Base-by-base conservation (phyloP, 768 basidiomycete genomes). In the Lactifluus echinatus region DNA sequence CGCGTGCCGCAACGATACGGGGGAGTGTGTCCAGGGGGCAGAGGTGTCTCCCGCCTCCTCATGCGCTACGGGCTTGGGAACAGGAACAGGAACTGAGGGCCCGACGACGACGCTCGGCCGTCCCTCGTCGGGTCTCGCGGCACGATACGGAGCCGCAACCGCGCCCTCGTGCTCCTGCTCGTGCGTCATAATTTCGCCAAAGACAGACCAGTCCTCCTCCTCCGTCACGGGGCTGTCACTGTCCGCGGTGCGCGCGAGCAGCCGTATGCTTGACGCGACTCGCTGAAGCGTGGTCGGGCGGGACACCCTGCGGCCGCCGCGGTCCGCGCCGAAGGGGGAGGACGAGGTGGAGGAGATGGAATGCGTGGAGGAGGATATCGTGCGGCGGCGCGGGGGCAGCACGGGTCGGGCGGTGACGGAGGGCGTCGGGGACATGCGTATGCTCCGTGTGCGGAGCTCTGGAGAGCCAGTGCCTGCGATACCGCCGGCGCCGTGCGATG, bases 201-300 rank as follows among this genome's bases (percentile, higher is more conserved):
- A 63, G 12, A 63, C 60, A 12, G 60, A 52, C 63, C 63, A 63
- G 4, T 63, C 56, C 15, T 58, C 55, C 5, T 63, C 56, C 15
- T 58, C 55, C 5, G 19, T 21, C 4, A n/a, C 29, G 2, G 45
- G 28, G 11, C 1, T 8, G 2, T 5, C 37, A 6, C 24, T n/a
- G n/a, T n/a, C n/a, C n/a, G n/a, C 4, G 17, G 50, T 2, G 12
- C 6, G 8, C 5, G 60, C n/a, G 8, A 61, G 34, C 6, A 51
- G 40, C 0, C 60, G 56, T 17, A 61, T 36, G 2, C 34, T 29
- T 0, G 46, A 45, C 17, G 60, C 46, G 5, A 61, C 51, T 15
- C 60, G 56, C 47, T 53, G 47, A 7, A 61, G n/a, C 23, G 60
- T 8, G 19, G 56, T 26, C 0, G 43, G 8, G 21, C 44, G 55